These are phyloP conservation scores for Gossypium davidsonii DNA, from an alignment of 441 rosid species.

Conservation along the genomic window DNA sequence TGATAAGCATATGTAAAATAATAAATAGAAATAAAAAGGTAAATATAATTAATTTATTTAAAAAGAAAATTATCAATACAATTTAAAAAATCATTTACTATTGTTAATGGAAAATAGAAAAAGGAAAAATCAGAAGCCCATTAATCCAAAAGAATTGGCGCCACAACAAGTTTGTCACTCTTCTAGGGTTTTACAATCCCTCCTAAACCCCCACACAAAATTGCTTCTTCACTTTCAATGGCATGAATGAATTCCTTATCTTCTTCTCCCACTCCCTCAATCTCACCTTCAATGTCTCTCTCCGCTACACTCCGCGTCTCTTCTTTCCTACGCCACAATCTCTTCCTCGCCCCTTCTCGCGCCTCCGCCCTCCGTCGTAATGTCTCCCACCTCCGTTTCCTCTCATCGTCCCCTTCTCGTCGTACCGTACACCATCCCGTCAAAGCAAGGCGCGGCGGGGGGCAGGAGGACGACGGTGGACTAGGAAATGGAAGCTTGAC, in stretches of 20 bases:
- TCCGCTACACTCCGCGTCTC: slow-evolving; percentile 59
- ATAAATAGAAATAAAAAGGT: too few species aligned
- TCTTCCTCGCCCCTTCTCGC: slow-evolving; percentile 32
- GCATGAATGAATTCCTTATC: slow-evolving; percentile 31
- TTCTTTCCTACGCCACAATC: slow-evolving; percentile 18
- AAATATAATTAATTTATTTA: too few species aligned
- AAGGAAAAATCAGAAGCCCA: not conserved
- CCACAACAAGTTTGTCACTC: slow-evolving; percentile 8
- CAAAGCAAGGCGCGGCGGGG: slow-evolving; percentile 16
- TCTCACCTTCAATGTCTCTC: slow-evolving; percentile 46
- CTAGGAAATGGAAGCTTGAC: slow-evolving; percentile 38
- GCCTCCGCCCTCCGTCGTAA: slow-evolving; percentile 22
- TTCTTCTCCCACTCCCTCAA: slow-evolving; percentile 18
- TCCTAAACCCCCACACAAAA: not conserved
- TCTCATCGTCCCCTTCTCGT: slow-evolving; percentile 22
- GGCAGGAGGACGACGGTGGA: slow-evolving; percentile 10
- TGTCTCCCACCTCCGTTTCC: slow-evolving; percentile 29
- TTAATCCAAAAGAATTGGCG: slow-evolving; percentile 28
- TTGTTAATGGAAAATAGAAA: too few species aligned
- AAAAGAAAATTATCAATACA: too few species aligned
- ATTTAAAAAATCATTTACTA: too few species aligned
- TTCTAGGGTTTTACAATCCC: slow-evolving; percentile 34
- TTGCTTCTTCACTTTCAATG: slow-evolving; percentile 9
- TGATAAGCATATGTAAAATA: too few species aligned
- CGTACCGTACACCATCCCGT: not conserved